phyloP scores from a whole-genome alignment of 129 eudicot genomes.

The Artemisia tridentata region DNA sequence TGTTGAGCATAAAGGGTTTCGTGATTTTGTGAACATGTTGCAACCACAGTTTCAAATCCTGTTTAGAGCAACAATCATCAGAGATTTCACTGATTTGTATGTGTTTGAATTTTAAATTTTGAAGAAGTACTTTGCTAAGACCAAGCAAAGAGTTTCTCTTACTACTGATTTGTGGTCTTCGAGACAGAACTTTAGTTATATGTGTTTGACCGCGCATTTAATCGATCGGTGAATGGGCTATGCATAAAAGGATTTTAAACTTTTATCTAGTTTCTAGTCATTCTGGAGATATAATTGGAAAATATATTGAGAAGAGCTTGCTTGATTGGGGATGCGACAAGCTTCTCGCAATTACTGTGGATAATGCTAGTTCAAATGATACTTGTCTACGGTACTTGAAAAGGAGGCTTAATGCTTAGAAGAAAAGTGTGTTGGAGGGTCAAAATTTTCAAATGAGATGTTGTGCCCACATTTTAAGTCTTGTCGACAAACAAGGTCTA shows the following conservation, averaged over 20 bases:
- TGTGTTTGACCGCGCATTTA: conserved; percentile 5
- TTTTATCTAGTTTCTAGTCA: neutral
- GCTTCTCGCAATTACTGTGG: neutral
- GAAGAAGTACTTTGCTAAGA: conserved; percentile 1
- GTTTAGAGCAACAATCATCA: neutral
- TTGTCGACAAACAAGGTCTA: too few relatives aligned
- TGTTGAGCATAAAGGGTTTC: conserved; percentile 15
- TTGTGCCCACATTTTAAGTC: too few relatives aligned
- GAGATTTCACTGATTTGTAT: neutral
- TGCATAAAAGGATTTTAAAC: neutral
- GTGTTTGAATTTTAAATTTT: neutral
- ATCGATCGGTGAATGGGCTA: neutral
- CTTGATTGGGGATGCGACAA: conserved; percentile 10
- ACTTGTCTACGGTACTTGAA: neutral
- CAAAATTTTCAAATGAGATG: too few relatives aligned
- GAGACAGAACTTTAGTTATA: neutral
- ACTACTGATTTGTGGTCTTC: neutral
- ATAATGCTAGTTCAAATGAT: conserved; percentile 14
- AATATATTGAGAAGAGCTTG: neutral
- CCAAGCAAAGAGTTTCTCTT: too few relatives aligned
- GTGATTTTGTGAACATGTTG: conserved; percentile 2
- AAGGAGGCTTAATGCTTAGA: too few relatives aligned
- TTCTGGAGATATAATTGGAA: neutral
- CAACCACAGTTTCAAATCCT: conserved; percentile 4
- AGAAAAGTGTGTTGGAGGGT: too few relatives aligned